Conservation (phyloP, 2,329 filamentous ascomycete genomes). For the Apiospora malaysiana region DNA sequence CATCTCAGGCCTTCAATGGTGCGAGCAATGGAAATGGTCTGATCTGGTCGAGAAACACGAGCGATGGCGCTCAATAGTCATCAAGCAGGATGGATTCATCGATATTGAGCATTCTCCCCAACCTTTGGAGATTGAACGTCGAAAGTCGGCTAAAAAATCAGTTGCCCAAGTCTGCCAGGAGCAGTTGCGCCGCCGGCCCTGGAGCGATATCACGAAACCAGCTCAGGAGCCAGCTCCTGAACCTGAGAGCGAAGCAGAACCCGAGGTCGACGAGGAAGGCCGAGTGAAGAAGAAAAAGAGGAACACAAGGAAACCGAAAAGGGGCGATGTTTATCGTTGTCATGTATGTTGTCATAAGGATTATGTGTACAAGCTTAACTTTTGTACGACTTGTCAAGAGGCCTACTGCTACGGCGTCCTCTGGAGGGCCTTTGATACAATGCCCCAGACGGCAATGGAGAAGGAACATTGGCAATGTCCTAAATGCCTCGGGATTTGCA, state of each 20-base stretch:
- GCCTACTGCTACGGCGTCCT: conserved; percentile 93
- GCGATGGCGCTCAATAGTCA: conserved; percentile 78
- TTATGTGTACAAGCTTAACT: conserved; percentile 82
- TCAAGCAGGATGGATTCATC: conserved; percentile 72
- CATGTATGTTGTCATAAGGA: conserved; percentile 86
- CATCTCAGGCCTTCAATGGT: conserved; percentile 85
- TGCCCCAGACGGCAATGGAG: conserved; percentile 83
- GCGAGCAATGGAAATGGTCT: conserved; percentile 89
- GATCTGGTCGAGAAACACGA: conserved; percentile 81
- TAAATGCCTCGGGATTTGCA: conserved; percentile 84
- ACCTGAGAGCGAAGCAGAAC: conserved; percentile 40
- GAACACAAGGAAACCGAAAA: conserved; percentile 58
- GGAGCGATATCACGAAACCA: conserved; percentile 77
- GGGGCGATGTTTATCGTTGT: conserved; percentile 66
- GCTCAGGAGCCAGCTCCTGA: conserved; percentile 39
- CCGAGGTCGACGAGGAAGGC: conserved; percentile 69
- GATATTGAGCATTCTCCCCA: conserved; percentile 71
- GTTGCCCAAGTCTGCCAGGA: conserved; percentile 94
- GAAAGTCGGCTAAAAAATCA: conserved; percentile 73
- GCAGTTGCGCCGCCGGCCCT: conserved; percentile 79
- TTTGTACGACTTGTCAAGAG: conserved; percentile 77
- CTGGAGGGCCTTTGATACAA: conserved; percentile 88
- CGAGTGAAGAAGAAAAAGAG: conserved; percentile 70
- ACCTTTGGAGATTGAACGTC: conserved; percentile 72
- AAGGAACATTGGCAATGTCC: conserved; percentile 87